Percentiles rank a stretch among this genome's conserved stretches.
Evolutionary conservation across 305 asterid species (phyloP).

Genomic region (Fraxinus floribunda): DNA sequence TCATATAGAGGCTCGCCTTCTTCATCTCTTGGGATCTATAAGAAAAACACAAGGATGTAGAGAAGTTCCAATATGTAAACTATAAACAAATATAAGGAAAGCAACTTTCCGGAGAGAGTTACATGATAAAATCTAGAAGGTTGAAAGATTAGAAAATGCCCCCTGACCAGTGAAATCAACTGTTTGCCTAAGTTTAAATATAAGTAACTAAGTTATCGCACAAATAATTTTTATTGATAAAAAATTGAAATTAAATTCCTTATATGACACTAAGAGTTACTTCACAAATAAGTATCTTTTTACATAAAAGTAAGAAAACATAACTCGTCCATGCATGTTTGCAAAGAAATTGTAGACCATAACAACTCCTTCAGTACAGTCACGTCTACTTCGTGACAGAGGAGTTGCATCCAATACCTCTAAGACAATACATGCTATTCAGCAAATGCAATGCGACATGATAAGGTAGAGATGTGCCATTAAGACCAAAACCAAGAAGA

Average conservation of each 20-base stretch:
- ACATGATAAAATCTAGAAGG: neutral
- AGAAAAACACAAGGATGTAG: neutral
- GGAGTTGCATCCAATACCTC: neutral
- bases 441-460: neutral
- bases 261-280: neutral
- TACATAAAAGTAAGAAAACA: neutral
- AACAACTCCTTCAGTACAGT: neutral
- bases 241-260: neutral
- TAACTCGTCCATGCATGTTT: neutral
- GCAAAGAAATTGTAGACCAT: neutral
- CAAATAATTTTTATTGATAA: neutral
- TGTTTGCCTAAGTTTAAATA: neutral
- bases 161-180: neutral
- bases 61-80: neutral
- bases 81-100: neutral
- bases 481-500: neutral
- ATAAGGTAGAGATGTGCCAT: neutral
- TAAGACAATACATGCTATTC: neutral
- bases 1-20: conserved; percentile 85
- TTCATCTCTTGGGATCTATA: conserved; percentile 66
- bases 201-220: neutral
- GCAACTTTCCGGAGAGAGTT: neutral
- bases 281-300: neutral
- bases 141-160: neutral
- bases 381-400: neutral